Evolutionary conservation across 108 stramenopile species (phyloP).

Genomic region (Ochromonas danica): DNA sequence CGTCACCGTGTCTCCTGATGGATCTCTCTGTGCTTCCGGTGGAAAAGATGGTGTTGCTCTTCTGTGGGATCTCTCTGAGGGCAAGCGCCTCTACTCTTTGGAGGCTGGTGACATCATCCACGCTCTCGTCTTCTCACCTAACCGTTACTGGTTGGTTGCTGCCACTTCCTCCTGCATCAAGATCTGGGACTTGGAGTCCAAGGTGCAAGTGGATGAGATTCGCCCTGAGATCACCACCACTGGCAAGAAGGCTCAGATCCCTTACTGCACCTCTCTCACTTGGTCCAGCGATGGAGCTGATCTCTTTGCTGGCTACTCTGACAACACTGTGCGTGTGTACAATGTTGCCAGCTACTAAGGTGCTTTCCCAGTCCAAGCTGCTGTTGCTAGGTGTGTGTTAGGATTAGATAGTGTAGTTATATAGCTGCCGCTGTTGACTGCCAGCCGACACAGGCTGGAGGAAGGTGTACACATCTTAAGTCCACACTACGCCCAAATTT

Average conservation of each 20-base stretch:
- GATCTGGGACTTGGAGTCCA: slow-evolving; percentile 99
- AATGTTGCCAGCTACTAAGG: slow-evolving; percentile 41
- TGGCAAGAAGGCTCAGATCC: slow-evolving; percentile 64
- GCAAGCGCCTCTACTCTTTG: slow-evolving; percentile 96
- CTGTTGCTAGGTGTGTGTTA: too few species aligned
- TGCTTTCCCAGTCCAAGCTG: background rate
- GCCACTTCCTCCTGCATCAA: slow-evolving; percentile 96
- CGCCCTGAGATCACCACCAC: slow-evolving; percentile 69
- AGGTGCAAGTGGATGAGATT: slow-evolving; percentile 93
- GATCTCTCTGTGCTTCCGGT: slow-evolving; percentile 95
- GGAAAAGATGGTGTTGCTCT: slow-evolving; percentile 99
- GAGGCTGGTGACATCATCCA: slow-evolving; percentile 98
- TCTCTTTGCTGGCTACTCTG: slow-evolving; percentile 95
- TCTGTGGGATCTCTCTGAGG: slow-evolving; percentile 99
- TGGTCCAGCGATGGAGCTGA: slow-evolving; percentile 95
- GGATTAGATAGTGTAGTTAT: background rate
- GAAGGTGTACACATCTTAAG: background rate
- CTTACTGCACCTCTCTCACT: slow-evolving; percentile 87
- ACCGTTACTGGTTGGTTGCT: slow-evolving; percentile 99
- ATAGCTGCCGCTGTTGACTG: slow-evolving; percentile 4
- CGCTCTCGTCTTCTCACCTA: slow-evolving; percentile 96
- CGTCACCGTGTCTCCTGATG: slow-evolving; percentile 98
- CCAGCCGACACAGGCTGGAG: background rate
- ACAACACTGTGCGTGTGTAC: slow-evolving; percentile 90
- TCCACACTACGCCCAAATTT: too few species aligned